Base-by-base conservation (phyloP, 192 early-diverging fungal genomes). In the Spinellus fusiger region DNA sequence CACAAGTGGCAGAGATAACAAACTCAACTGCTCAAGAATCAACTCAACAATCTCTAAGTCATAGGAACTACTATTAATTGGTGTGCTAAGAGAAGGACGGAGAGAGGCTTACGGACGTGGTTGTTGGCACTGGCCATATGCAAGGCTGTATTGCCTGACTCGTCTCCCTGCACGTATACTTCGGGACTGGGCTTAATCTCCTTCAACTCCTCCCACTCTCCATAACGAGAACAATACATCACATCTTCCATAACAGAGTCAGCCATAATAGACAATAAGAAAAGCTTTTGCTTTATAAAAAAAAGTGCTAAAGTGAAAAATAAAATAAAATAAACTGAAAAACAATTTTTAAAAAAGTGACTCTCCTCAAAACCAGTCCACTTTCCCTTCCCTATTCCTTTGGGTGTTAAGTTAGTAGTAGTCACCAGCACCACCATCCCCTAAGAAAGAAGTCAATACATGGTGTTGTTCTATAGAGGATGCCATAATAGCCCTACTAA, bases 101-200 rank as follows among this genome's bases (percentile, higher is more conserved):
- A 16, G 8, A 51, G 13, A 32, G 1, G 0, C 46, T 49, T 80
- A 70, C 84, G 75, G 46, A 85, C 15, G 59, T 92, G 86, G 40
- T 88, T 87, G 69, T 93, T 93, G 40, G 90, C 91, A 49, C 80
- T 69, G 34, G 91, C 89, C 82, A 88, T 88, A 65, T 91, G 89
- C n/a, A 93, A 68, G 2, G 86, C 81, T 3, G 89, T 89, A 62
- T 81, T 81, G 52, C 80, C 81, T 46, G 56, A 72, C 10, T 81
- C 75, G 40, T 80, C 80, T 51, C 73, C 63, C 29, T 60, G 51
- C 5, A 73, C 60, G n/a, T 80, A 64, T 9, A 66, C 54, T 12
- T 54, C 57, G 4, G 71, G 48, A 12, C 29, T 38, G 20, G 71
- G 52, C 3, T 64, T 62, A 10, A 68, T 68, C 53, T 76, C 58